Base-by-base conservation (phyloP, 306 rosid species). In the Medicago ruthenica region DNA sequence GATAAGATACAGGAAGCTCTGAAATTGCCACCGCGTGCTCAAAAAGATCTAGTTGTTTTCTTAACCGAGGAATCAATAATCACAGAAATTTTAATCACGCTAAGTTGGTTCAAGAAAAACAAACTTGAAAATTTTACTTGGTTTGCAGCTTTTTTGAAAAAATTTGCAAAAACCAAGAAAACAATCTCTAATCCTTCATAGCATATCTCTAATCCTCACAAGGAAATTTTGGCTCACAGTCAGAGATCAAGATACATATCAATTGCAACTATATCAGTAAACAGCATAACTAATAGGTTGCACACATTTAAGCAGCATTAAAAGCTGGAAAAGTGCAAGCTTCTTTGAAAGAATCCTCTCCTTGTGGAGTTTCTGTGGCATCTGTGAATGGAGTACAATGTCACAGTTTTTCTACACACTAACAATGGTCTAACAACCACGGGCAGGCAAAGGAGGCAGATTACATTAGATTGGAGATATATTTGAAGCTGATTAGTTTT, bases 31-130 rank as follows among this genome's bases (percentile, higher is more conserved):
- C 55, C 67, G 5, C n/a, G 42, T 48, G 45, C 17, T 67, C 34
- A 67, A 67, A 67, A 68, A 68, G 63, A 57, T 24, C 61, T 77
- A 15, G 39, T 27, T 4, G 50, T 57, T 69, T 55, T 9, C 75
- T 31, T 42, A 16, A 57, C 81, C n/a, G 67, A 53, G 80, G 74
- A 54, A 22, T 21, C 75, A 67, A 59, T 58, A 55, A 67, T 77
- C 42, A 67, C 41, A 67, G 12, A 67, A 42, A n/a, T 27, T 2
- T 45, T 50, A 41, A 44, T 27, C 75, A 41, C 66, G 54, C 65
- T 36, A 64, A 34, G 39, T 48, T 15, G 70, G 13, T 13, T 40
- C 12, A 40, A 55, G 14, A 15, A 67, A 44, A 57, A 27, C 31
- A 27, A 27, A 27, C 31, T 27, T 27, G 40, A 48, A 21, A 2